Percentiles rank a stretch among this genome's conserved stretches.
Evolutionary conservation across 2,329 filamentous ascomycete species (phyloP).

Genomic region (Colletotrichum sp.): DNA sequence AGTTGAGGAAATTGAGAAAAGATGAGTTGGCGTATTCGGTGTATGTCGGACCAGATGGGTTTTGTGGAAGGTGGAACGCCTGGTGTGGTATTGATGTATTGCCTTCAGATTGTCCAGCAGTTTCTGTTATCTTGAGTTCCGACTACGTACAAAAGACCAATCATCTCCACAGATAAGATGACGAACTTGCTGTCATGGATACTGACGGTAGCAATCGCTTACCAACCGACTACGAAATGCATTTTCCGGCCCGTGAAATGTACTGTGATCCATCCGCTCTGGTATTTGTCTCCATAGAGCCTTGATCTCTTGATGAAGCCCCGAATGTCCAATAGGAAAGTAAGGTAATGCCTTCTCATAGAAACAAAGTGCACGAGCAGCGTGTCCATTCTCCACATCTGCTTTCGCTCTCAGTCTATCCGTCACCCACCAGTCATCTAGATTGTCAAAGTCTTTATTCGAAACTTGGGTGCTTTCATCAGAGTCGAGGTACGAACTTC

Average conservation of each 20-base stretch:
- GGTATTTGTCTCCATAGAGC: not conserved
- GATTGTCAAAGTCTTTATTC: not conserved
- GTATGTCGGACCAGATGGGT: not conserved
- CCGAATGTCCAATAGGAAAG: not conserved
- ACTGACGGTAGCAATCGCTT: not conserved
- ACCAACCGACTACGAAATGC: not conserved
- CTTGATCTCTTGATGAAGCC: not conserved
- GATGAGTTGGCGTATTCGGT: not conserved
- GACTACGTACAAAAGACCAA: not conserved
- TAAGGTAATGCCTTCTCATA: not conserved
- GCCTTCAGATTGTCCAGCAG: not conserved
- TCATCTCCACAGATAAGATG: not conserved
- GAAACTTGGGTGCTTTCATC: not conserved
- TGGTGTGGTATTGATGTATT: not conserved
- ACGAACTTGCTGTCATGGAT: not conserved
- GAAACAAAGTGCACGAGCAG: not conserved
- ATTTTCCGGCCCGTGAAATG: not conserved
- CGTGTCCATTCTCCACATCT: not conserved
- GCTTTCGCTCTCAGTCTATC: not conserved
- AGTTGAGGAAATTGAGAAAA: not conserved
- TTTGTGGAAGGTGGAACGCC: too few species aligned
- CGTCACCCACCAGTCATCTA: not conserved
- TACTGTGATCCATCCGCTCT: not conserved
- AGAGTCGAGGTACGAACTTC: fast-evolving
- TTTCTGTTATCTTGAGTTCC: not conserved